These are phyloP conservation scores for Globisporangium viniferum DNA, from an alignment of 352 stramenopile species.

Conservation along the genomic window DNA sequence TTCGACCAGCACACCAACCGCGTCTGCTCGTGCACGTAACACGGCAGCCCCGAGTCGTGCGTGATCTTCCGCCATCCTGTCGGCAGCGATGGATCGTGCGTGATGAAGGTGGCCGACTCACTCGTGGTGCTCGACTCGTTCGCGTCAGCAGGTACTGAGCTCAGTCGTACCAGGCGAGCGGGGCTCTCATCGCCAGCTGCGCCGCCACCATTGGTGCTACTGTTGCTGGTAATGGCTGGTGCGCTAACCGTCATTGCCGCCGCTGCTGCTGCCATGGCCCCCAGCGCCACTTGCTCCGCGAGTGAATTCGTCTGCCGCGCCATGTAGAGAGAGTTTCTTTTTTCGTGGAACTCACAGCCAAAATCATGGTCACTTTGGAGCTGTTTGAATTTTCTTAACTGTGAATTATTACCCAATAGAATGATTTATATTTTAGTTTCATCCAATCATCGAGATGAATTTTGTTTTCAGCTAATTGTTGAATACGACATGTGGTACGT, in stretches of 20 bases:
- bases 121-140: conserved; percentile 3
- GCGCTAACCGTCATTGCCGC: background rate
- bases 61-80: conserved; percentile 56
- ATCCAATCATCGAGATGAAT: background rate
- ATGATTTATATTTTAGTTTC: background rate
- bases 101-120: conserved; percentile 2
- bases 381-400: background rate
- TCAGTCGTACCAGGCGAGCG: conserved; percentile 50
- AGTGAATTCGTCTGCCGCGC: conserved; percentile 17
- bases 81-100: conserved; percentile 37
- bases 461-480: background rate
- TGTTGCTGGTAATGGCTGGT: background rate
- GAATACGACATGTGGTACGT: no score
- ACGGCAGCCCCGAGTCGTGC: conserved; percentile 67
- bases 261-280: conserved; percentile 16
- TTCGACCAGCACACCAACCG: conserved; percentile 68
- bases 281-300: conserved; percentile 18
- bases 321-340: conserved; percentile 13
- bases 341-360: background rate
- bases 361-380: background rate
- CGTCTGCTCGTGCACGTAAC: conserved; percentile 56
- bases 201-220: background rate
- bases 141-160: conserved; percentile 31
- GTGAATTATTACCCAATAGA: conserved; percentile 5
- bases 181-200: conserved; percentile 24